Evolutionary conservation across 2,329 filamentous ascomycete species (phyloP).

Genomic region (Coniochaeta ligniaria): DNA sequence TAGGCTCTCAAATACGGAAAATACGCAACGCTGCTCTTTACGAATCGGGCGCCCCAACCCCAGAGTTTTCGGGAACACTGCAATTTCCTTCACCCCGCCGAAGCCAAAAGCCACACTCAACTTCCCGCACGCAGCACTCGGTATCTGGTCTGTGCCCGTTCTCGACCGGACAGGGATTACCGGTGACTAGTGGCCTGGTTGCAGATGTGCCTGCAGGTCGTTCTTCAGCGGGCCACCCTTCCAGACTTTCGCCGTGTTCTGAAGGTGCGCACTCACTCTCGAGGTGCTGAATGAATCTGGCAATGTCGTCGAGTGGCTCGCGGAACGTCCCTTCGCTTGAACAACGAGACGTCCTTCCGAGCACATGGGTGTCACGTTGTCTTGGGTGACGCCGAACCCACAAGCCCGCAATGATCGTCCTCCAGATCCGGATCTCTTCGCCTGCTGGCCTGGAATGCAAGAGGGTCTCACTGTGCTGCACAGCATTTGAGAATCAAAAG

Average conservation of each 20-base stretch:
- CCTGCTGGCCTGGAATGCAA: not conserved
- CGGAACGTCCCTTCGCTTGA: not conserved
- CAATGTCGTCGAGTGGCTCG: not conserved
- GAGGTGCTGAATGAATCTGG: not conserved
- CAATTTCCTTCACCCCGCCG: not conserved
- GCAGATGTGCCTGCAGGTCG: not conserved
- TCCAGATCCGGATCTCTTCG: not conserved
- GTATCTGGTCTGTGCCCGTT: not conserved
- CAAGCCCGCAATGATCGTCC: not conserved
- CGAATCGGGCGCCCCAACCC: slow-evolving; percentile 1
- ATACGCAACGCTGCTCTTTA: too few relatives aligned
- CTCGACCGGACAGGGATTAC: not conserved
- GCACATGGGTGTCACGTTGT: not conserved
- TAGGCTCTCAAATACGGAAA: too few relatives aligned
- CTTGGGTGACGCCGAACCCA: not conserved
- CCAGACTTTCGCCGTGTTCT: not conserved
- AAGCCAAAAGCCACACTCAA: not conserved
- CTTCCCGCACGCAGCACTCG: not conserved
- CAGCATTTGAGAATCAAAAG: not conserved
- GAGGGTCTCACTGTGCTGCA: not conserved
- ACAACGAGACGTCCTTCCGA: not conserved
- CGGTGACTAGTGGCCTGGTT: not conserved
- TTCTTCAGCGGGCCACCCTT: not conserved
- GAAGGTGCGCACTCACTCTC: not conserved
- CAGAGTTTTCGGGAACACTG: not conserved